These are phyloP conservation scores for Agrocybe praecox DNA, from an alignment of 768 basidiomycete species.

Conservation along the genomic window DNA sequence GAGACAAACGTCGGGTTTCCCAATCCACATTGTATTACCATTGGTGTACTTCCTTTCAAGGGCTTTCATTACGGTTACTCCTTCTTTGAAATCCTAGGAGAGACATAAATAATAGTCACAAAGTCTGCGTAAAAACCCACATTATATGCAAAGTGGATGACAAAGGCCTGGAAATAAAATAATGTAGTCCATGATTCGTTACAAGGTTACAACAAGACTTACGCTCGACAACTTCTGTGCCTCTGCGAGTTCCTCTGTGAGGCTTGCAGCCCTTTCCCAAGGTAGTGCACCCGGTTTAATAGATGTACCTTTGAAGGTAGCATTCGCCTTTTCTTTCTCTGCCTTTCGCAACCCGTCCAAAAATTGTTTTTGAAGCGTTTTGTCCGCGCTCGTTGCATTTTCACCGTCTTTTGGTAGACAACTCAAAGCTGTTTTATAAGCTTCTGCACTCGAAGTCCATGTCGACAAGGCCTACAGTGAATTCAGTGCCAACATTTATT, in stretches of 20 bases:
- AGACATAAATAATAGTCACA: neutral
- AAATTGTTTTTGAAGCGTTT: constrained; percentile 38
- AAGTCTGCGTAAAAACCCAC: constrained; percentile 13
- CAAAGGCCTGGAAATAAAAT: constrained; percentile 27
- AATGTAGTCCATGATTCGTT: neutral
- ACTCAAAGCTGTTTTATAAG: constrained; percentile 33
- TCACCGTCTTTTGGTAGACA: constrained; percentile 25
- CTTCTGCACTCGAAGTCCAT: constrained; percentile 19
- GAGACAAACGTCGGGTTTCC: constrained; percentile 14
- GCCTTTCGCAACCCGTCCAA: constrained; percentile 27
- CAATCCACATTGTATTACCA: constrained; percentile 9
- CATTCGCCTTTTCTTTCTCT: neutral
- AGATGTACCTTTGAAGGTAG: neutral
- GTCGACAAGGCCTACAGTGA: constrained; percentile 21
- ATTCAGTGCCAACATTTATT: neutral
- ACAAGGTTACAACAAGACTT: neutral
- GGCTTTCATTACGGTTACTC: constrained; percentile 26
- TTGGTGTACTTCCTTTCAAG: constrained; percentile 7
- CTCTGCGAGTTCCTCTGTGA: neutral
- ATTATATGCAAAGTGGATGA: constrained; percentile 32
- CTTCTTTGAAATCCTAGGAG: constrained; percentile 30
- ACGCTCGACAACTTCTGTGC: constrained; percentile 7
- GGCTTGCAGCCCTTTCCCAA: neutral
- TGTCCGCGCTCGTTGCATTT: constrained; percentile 28
- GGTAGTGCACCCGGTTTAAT: neutral